These are phyloP conservation scores for Stromatinia cepivora DNA, from an alignment of 2,329 filamentous ascomycete genomes.

Conservation along the genomic window DNA sequence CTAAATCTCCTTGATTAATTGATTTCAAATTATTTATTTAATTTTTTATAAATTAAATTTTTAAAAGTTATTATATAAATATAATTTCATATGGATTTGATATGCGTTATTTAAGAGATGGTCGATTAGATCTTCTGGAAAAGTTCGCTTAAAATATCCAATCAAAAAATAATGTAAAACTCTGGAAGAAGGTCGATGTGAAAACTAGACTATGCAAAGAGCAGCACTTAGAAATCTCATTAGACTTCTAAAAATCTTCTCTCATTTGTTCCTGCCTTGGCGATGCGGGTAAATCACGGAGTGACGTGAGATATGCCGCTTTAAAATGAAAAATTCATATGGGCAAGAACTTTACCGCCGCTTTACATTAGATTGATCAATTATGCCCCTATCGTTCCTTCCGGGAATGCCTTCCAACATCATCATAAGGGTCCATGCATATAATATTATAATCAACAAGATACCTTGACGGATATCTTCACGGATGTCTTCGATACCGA, in stretches of 20 bases:
- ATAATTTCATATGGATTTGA: too few species aligned
- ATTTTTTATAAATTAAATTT: too few species aligned
- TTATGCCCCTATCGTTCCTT: background rate
- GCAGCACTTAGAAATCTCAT: background rate
- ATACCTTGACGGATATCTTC: background rate
- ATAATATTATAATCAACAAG: background rate
- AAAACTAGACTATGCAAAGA: too few species aligned
- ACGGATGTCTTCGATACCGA: background rate
- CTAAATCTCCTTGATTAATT: too few species aligned
- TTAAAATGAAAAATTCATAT: background rate
- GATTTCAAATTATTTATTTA: too few species aligned
- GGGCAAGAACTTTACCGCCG: background rate
- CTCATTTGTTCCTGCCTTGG: background rate
- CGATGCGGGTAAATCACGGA: background rate
- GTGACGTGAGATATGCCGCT: background rate
- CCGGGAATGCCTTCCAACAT: background rate
- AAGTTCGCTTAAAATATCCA: too few species aligned
- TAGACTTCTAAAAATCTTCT: too few species aligned
- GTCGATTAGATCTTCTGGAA: too few species aligned
- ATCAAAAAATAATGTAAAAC: too few species aligned
- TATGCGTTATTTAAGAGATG: too few species aligned
- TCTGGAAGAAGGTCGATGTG: too few species aligned
- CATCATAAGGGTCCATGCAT: background rate
- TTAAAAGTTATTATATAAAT: too few species aligned
- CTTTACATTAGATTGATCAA: background rate